Percentiles rank a stretch among this genome's conserved stretches.
These are phyloP conservation scores for Iberis pinnata DNA, from an alignment of 345 rosid genomes.

Conservation along the genomic window DNA sequence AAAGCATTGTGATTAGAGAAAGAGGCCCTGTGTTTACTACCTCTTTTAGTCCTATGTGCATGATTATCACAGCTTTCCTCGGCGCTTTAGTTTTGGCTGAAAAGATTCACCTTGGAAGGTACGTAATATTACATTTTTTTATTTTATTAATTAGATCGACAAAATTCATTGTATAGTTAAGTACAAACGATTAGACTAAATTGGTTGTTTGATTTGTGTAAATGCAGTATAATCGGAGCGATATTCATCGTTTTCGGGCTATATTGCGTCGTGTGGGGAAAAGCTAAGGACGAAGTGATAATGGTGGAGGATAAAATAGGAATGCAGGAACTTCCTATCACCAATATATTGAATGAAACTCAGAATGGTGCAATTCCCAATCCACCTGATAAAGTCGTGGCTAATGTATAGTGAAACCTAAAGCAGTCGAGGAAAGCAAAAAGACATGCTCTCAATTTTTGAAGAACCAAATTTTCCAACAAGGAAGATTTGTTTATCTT, in stretches of 20 bases:
- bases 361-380: no score
- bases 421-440: no score
- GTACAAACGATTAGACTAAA: neutral
- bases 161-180: no score
- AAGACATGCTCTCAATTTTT: constrained; percentile 12
- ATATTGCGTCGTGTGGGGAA: constrained; percentile 87
- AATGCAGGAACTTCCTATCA: constrained; percentile 47
- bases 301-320: constrained; percentile 29
- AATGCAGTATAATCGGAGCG: constrained; percentile 70
- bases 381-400: neutral
- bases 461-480: constrained; percentile 17
- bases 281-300: constrained; percentile 50
- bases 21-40: constrained; percentile 82
- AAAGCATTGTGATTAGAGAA: constrained; percentile 56
- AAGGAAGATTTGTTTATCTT: neutral
- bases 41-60: constrained; percentile 74
- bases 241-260: constrained; percentile 64
- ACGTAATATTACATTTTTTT: no score
- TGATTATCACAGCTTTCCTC: constrained; percentile 72
- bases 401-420: neutral
- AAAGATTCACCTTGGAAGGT: constrained; percentile 77
- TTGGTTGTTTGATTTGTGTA: neutral
- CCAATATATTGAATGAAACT: constrained; percentile 10
- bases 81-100: constrained; percentile 64
- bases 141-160: no score